Conservation (phyloP, 2,329 filamentous ascomycete genomes). For the Hymenoscyphus repandus region DNA sequence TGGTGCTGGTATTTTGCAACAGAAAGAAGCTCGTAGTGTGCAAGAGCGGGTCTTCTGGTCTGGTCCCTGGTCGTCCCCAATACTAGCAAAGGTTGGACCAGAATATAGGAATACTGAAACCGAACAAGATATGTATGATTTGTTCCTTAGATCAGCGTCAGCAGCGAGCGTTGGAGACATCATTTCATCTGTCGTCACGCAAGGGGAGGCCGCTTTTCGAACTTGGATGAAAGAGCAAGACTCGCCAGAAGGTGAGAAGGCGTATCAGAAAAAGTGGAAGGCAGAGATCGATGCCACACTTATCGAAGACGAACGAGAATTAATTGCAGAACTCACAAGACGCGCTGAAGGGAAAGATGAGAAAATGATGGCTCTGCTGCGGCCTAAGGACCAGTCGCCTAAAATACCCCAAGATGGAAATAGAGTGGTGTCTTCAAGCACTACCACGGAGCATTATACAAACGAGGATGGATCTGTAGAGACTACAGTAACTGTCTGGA, state of each 20-base stretch:
- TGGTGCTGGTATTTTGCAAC: conserved; percentile 6
- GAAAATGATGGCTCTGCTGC: background rate
- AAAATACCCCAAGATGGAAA: conserved; percentile 8
- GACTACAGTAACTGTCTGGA: conserved; percentile 24
- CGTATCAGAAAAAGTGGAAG: background rate
- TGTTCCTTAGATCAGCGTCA: conserved; percentile 16
- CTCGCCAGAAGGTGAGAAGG: background rate
- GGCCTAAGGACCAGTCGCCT: background rate
- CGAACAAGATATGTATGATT: conserved; percentile 29
- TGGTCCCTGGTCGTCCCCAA: background rate
- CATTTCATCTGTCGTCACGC: conserved; percentile 2
- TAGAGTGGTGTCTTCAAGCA: conserved; percentile 22
- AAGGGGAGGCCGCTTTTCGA: background rate
- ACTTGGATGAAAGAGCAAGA: background rate
- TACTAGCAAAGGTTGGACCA: background rate
- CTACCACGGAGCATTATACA: conserved; percentile 18
- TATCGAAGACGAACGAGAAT: background rate
- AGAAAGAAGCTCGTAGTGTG: conserved; percentile 3
- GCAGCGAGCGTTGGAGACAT: background rate
- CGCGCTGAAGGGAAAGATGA: background rate
- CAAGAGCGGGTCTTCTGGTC: background rate
- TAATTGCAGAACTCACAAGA: background rate
- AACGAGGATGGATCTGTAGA: conserved; percentile 25
- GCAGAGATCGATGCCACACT: no score
- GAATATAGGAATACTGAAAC: conserved; percentile 12